Base-by-base conservation (phyloP, 306 rosid species). In the Calophaca sinica region DNA sequence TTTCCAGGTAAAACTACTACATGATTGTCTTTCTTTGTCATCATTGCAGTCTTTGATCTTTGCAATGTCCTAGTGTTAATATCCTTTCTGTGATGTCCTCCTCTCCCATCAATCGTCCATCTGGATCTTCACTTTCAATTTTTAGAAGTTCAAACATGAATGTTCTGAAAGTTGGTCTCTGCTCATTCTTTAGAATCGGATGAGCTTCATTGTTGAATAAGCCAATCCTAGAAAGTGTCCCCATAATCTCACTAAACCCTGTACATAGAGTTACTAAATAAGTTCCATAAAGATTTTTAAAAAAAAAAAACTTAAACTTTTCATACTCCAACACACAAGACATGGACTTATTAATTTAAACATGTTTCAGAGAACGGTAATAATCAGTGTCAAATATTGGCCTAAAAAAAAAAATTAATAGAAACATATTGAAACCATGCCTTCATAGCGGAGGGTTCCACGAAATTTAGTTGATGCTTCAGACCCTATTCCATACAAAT, bases 381-480 rank as follows among this genome's bases (percentile, higher is more conserved):
- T 55, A 59, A 29, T 7, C 70, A 77, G 9, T 54, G 76, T 28
- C 13, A 78, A 59, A 38, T 15, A 13, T 75, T 8, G 49, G 59
- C 62, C 67, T 7, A n/a, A 35, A 72, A 76, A 42, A 68, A 59
- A 20, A 20, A 0, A 0, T 20, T 12, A 44, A 8, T 7, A 74
- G 75, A 74, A 44, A 65, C n/a, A n/a, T n/a, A 78, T 13, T 53
- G 39, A 52, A 14, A 50, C 5, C 88, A 75, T 88, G 79, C 99
- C 99, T 94, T 94, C 93, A 31, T 91, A 94, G 62, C 99, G 93
- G 62, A 94, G 93, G 65, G 99, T 94, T 87, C 96, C 99, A 31
- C 97, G 97, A 74, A 91, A 94, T 71, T 92, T 41, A 12, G 96
- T 88, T 4, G 91, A 85, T 75, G 99, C 97, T 87, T 94, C 96